phyloP scores from a whole-genome alignment of 768 basidiomycete genomes.

The Coprinopsis sp. region DNA sequence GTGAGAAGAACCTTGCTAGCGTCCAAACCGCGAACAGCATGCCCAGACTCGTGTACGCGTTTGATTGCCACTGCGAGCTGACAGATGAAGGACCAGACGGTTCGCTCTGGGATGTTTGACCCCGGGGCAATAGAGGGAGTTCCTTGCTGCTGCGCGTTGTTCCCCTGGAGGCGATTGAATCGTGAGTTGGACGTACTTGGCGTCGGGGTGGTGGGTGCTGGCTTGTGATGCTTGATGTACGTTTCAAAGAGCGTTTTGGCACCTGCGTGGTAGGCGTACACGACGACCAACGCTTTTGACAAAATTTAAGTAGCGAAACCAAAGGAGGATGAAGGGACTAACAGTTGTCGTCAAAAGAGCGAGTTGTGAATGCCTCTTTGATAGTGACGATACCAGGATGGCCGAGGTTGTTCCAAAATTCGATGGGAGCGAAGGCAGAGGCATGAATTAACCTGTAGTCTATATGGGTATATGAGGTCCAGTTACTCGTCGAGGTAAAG shows the following conservation, averaged over 20 bases:
- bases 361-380: slow-evolving; percentile 92
- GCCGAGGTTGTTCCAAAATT: slow-evolving; percentile 76
- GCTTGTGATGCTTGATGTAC: slow-evolving; percentile 57
- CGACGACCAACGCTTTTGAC: slow-evolving; percentile 76
- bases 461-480: slow-evolving; percentile 25
- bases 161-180: slow-evolving; percentile 11
- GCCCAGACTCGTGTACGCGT: slow-evolving; percentile 73
- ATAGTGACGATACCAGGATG: slow-evolving; percentile 85
- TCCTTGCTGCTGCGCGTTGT: slow-evolving; percentile 17
- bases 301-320: not conserved
- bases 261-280: slow-evolving; percentile 84
- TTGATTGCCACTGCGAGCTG: slow-evolving; percentile 88
- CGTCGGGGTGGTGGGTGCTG: slow-evolving; percentile 20
- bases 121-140: slow-evolving; percentile 18
- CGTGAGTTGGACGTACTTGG: not conserved
- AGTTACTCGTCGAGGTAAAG: not conserved
- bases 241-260: slow-evolving; percentile 77
- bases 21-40: slow-evolving; percentile 81
- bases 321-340: slow-evolving; percentile 22
- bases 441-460: slow-evolving; percentile 83
- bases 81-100: slow-evolving; percentile 88
- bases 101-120: slow-evolving; percentile 61
- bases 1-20: slow-evolving; percentile 84
- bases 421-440: slow-evolving; percentile 75
- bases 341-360: slow-evolving; percentile 92